These are phyloP conservation scores for Phragmites australis DNA, from an alignment of 176 grass and related monocot species.

Conservation along the genomic window DNA sequence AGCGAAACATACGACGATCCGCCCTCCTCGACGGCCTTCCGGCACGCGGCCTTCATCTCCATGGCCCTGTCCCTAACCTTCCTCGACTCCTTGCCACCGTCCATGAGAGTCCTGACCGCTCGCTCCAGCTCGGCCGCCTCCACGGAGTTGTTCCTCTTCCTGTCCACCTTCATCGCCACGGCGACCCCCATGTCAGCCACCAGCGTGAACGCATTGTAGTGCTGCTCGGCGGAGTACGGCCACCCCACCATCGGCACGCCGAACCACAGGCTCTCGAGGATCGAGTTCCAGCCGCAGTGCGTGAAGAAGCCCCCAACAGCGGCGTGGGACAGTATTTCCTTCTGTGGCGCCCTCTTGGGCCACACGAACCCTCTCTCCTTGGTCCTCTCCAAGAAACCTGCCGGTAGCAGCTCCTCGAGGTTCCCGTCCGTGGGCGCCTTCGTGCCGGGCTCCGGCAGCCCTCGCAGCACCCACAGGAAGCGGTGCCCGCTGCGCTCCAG, in stretches of 20 bases:
- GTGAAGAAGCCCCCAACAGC: conserved; percentile 49
- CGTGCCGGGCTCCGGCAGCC: not conserved
- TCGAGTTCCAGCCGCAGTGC: conserved; percentile 59
- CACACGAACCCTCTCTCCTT: conserved; percentile 30
- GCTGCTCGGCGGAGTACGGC: conserved; percentile 55
- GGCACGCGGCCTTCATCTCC: conserved; percentile 28
- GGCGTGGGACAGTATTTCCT: conserved; percentile 48
- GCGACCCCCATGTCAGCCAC: conserved; percentile 31
- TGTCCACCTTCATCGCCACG: conserved; percentile 21
- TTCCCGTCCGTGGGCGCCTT: not conserved
- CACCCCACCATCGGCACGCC: conserved; percentile 51
- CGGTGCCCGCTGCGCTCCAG: conserved; percentile 44
- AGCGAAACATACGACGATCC: conserved; percentile 1
- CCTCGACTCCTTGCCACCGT: conserved; percentile 19
- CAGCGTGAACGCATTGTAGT: conserved; percentile 48
- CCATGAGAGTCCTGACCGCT: conserved; percentile 39
- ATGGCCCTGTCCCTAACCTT: conserved; percentile 26
- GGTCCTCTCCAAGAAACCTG: conserved; percentile 47
- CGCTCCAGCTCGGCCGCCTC: conserved; percentile 45
- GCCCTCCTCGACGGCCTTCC: not conserved
- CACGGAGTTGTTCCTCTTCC: too few species aligned
- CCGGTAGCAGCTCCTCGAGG: conserved; percentile 28
- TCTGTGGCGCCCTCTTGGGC: conserved; percentile 52
- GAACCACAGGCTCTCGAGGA: conserved; percentile 56
- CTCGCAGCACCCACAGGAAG: conserved; percentile 54